These are phyloP conservation scores for Edaphochlamys debaryana DNA, from an alignment of 139 green algal species.

Conservation along the genomic window DNA sequence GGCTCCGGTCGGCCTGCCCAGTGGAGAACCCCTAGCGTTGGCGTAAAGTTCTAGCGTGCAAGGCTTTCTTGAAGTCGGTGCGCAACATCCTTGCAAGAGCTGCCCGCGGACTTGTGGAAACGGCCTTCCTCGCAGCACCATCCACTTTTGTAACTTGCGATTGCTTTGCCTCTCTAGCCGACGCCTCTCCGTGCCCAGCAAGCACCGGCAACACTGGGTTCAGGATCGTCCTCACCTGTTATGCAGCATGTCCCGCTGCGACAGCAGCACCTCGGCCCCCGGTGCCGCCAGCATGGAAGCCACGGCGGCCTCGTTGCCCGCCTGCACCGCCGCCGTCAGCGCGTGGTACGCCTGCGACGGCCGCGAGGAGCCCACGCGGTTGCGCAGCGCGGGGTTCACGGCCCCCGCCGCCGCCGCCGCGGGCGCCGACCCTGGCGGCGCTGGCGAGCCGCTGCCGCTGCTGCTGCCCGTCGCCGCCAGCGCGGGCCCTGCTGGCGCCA, in stretches of 20 bases:
- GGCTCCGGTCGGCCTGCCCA: too few relatives aligned
- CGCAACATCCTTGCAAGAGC: too few relatives aligned
- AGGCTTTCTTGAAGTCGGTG: too few relatives aligned
- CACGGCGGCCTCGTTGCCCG: slow-evolving; percentile 3
- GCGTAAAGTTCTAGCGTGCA: too few relatives aligned
- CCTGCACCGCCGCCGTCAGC: slow-evolving; percentile 8
- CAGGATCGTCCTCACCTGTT: slow-evolving; percentile 13
- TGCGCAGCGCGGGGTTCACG: background rate
- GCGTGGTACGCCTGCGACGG: slow-evolving; percentile 26
- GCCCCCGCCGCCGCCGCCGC: background rate
- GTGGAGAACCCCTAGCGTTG: too few relatives aligned
- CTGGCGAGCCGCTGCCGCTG: background rate
- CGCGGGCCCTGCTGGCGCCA: background rate
- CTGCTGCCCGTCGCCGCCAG: background rate
- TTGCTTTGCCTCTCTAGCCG: too few relatives aligned
- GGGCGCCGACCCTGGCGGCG: background rate
- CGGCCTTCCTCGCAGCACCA: too few relatives aligned
- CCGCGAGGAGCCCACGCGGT: slow-evolving; percentile 2
- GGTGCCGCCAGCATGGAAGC: slow-evolving; percentile 1
- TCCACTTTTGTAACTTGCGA: too few relatives aligned
- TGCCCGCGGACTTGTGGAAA: too few relatives aligned
- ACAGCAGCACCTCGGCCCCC: slow-evolving; percentile 5
- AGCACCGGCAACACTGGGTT: too few relatives aligned
- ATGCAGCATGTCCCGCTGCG: slow-evolving; percentile 38
- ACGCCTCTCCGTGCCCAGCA: too few relatives aligned